These are phyloP conservation scores for Macrotyloma uniflorum DNA, from an alignment of 306 rosid species.

Conservation along the genomic window DNA sequence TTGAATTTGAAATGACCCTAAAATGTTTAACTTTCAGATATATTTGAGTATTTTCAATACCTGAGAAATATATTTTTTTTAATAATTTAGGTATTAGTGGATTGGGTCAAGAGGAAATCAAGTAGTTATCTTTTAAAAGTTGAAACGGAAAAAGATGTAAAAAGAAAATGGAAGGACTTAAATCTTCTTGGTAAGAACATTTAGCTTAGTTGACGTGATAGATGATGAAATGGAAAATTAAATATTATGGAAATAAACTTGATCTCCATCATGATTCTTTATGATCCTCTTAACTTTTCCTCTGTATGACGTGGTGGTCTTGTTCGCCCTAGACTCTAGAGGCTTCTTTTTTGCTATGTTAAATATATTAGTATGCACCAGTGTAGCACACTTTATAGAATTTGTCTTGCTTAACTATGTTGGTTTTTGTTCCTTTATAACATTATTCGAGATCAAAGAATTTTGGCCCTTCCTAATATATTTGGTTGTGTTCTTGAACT, in stretches of 20 bases:
- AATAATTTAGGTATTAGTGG: conserved; percentile 24
- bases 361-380: neutral
- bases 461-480: neutral
- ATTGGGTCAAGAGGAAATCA: neutral
- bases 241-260: neutral
- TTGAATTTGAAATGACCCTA: neutral
- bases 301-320: neutral
- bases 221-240: conserved; percentile 12
- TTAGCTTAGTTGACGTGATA: neutral
- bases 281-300: neutral
- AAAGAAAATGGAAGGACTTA: neutral
- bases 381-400: neutral
- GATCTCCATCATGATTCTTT: neutral
- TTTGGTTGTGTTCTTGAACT: conserved; percentile 1
- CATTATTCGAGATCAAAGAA: neutral
- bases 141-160: neutral
- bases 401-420: neutral
- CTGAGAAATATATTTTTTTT: neutral
- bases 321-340: neutral
- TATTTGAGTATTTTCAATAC: neutral
- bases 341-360: neutral
- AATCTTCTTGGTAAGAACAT: neutral
- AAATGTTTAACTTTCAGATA: neutral
- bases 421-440: neutral
- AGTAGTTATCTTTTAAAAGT: neutral